phyloP scores from a whole-genome alignment of 2,329 filamentous ascomycete species.

The Colletotrichum musae region DNA sequence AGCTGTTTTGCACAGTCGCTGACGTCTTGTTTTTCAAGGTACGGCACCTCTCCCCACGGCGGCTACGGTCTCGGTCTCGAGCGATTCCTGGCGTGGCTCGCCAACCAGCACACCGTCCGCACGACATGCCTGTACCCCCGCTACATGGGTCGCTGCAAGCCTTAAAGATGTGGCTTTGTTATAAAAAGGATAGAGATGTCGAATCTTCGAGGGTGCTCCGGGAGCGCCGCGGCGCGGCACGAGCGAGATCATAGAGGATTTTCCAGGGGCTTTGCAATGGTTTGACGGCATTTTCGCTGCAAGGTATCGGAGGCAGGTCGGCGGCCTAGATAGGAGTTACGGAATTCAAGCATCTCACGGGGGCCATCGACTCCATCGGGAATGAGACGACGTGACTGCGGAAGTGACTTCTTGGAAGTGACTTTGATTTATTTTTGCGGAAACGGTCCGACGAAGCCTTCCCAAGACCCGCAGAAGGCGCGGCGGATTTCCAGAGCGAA shows the following conservation, averaged over 20 bases:
- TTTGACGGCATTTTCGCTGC: slow-evolving; percentile 32
- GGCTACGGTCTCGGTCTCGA: slow-evolving; percentile 95
- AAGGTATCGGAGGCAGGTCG: slow-evolving; percentile 30
- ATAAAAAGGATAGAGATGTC: background rate
- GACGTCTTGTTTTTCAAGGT: slow-evolving; percentile 64
- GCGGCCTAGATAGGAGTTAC: slow-evolving; percentile 38
- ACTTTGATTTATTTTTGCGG: no score
- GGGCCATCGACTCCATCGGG: slow-evolving; percentile 8
- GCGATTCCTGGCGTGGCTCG: slow-evolving; percentile 77
- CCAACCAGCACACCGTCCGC: slow-evolving; percentile 75
- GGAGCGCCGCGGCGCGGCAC: slow-evolving; percentile 27
- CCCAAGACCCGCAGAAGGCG: no score
- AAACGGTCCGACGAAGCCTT: no score
- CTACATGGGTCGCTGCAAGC: slow-evolving; percentile 86
- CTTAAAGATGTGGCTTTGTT: slow-evolving; percentile 60
- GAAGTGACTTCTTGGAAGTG: no score
- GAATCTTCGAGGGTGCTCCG: slow-evolving; percentile 18
- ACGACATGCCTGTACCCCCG: slow-evolving; percentile 83
- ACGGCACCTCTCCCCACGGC: slow-evolving; percentile 92
- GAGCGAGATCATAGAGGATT: slow-evolving; percentile 29
- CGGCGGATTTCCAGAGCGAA: no score
- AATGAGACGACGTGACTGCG: background rate
- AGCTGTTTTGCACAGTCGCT: slow-evolving; percentile 16
- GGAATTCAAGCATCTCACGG: slow-evolving; percentile 32
- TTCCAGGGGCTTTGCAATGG: slow-evolving; percentile 32